A percentile compares a stretch with the other conserved stretches of the same genome.
Conservation (phyloP, 164 flowering plant species). For the Kalanchoe fedtschenkoi region DNA sequence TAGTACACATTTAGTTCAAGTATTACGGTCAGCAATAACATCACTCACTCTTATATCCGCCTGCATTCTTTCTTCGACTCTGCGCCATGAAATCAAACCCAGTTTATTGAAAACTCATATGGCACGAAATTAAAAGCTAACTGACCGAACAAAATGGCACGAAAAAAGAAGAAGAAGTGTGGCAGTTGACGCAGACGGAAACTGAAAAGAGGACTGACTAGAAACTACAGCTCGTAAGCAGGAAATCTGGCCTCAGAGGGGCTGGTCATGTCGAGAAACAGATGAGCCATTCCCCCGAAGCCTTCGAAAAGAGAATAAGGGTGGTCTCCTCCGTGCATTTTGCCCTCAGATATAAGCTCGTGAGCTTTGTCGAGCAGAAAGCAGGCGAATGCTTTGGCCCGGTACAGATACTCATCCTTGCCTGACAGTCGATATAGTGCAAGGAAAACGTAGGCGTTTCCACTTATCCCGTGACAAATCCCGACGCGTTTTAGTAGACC, state of each 20-base stretch:
- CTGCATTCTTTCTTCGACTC: no score
- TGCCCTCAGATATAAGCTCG: slow-evolving; percentile 39
- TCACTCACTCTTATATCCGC: background rate
- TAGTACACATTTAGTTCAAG: background rate
- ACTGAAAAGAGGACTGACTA: background rate
- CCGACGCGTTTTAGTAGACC: slow-evolving; percentile 78
- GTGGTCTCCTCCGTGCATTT: slow-evolving; percentile 71
- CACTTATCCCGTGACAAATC: slow-evolving; percentile 83
- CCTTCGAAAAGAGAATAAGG: slow-evolving; percentile 82
- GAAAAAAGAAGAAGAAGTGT: no score
- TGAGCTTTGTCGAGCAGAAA: slow-evolving; percentile 58
- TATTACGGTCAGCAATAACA: background rate
- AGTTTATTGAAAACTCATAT: no score
- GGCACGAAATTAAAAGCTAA: no score
- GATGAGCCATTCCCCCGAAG: slow-evolving; percentile 63
- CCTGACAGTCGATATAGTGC: slow-evolving; percentile 55
- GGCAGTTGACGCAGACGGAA: background rate
- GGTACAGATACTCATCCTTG: slow-evolving; percentile 36
- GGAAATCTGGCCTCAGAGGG: slow-evolving; percentile 60
- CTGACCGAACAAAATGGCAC: no score
- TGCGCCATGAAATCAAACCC: no score
- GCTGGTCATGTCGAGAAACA: slow-evolving; percentile 58
- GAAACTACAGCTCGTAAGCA: slow-evolving; percentile 45
- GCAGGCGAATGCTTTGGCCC: slow-evolving; percentile 68
- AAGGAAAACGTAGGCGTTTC: slow-evolving; percentile 77